Conservation (phyloP, 495 filamentous ascomycete genomes). For the Tuber microsphaerosporum region DNA sequence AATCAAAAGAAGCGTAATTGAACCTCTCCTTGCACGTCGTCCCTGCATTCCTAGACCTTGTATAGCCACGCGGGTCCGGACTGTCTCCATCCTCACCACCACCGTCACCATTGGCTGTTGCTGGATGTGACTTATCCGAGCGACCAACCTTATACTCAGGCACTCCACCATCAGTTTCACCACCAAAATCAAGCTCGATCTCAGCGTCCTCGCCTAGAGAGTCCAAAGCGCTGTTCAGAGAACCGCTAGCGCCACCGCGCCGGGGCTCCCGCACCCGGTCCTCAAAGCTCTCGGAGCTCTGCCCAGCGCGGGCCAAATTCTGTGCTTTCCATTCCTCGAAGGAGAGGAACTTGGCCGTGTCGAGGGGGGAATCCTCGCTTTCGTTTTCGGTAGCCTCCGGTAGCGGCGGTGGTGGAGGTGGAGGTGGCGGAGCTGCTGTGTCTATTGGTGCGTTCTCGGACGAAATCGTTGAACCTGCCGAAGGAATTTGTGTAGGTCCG, state of each 20-base stretch:
- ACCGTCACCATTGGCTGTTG: constrained; percentile 44
- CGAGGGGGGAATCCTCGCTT: constrained; percentile 63
- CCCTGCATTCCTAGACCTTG: constrained; percentile 78
- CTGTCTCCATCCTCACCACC: constrained; percentile 47
- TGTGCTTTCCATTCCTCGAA: constrained; percentile 98
- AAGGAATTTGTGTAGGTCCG: constrained; percentile 23
- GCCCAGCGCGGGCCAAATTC: constrained; percentile 78
- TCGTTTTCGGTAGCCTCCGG: constrained; percentile 41
- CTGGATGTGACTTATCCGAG: constrained; percentile 40
- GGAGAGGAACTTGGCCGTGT: constrained; percentile 82
- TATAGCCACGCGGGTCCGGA: constrained; percentile 45
- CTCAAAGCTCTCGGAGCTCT: constrained; percentile 69
- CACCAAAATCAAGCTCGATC: constrained; percentile 80
- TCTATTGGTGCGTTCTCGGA: constrained; percentile 12
- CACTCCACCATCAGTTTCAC: constrained; percentile 35
- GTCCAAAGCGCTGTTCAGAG: constrained; percentile 54
- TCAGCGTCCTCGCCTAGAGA: constrained; percentile 80
- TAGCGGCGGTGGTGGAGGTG: constrained; percentile 2
- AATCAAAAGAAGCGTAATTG: constrained; percentile 95
- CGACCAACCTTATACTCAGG: constrained; percentile 46
- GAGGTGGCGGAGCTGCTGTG: constrained; percentile 4
- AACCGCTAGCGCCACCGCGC: constrained; percentile 45
- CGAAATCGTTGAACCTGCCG: constrained; percentile 12
- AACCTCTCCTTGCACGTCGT: constrained; percentile 92
- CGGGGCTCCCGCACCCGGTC: constrained; percentile 45